A percentile compares a stretch with the other conserved stretches of the same genome.
Conservation (phyloP, 345 rosid genomes). For the Orychophragmus violaceus region DNA sequence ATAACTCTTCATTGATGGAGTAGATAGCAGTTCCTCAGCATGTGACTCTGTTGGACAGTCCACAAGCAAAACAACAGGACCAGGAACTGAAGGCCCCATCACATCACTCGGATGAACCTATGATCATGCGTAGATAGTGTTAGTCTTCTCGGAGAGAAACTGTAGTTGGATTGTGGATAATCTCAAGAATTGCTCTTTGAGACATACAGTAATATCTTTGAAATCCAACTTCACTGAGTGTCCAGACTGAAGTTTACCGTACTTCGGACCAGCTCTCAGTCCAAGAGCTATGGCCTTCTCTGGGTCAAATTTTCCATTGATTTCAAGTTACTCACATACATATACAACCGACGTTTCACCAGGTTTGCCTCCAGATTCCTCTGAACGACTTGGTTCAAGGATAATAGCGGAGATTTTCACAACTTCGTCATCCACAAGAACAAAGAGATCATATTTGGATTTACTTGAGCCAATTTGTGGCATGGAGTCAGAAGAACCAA, state of each 20-base stretch:
- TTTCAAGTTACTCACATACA: too few species aligned
- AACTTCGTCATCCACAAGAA: too few species aligned
- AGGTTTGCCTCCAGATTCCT: too few species aligned
- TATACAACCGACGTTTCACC: too few species aligned
- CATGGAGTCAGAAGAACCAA: slow-evolving; percentile 49
- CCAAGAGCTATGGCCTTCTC: slow-evolving; percentile 75
- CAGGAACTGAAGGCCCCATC: slow-evolving; percentile 80
- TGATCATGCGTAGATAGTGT: background rate
- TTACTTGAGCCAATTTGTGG: slow-evolving; percentile 30
- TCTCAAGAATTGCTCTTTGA: background rate
- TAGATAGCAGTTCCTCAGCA: slow-evolving; percentile 46
- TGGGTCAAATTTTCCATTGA: slow-evolving; percentile 85
- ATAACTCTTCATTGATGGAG: slow-evolving; percentile 43
- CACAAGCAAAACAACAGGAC: too few species aligned
- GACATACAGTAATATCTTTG: slow-evolving; percentile 58
- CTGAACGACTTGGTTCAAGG: too few species aligned
- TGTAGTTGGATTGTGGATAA: background rate
- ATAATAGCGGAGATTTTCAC: too few species aligned
- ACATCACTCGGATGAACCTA: slow-evolving; percentile 95
- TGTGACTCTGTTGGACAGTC: slow-evolving; percentile 71
- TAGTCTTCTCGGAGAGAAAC: background rate
- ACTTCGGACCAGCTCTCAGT: slow-evolving; percentile 79
- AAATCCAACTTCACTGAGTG: slow-evolving; percentile 71
- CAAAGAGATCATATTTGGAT: too few species aligned
- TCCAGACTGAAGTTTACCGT: slow-evolving; percentile 68